Conservation (phyloP, 2,329 filamentous ascomycete genomes). For the Trichoderma cornu-damae region DNA sequence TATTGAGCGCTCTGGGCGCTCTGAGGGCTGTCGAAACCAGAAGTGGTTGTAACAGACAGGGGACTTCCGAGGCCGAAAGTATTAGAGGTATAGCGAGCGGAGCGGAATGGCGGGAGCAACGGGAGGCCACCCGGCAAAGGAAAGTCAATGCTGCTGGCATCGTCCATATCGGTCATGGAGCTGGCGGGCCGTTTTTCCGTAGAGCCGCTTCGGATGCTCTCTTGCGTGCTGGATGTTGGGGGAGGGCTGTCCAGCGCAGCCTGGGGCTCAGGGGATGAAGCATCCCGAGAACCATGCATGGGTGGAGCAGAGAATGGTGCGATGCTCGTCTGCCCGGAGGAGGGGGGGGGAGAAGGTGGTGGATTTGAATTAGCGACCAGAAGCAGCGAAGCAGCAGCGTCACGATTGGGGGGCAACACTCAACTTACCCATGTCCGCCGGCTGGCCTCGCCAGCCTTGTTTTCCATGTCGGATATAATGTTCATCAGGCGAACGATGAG, state of each 20-base stretch:
- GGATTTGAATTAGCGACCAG: not conserved
- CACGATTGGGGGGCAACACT: not conserved
- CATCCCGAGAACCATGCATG: not conserved
- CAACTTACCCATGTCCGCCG: slow-evolving; percentile 66
- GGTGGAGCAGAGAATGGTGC: slow-evolving; percentile 22
- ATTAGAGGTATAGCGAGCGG: not conserved
- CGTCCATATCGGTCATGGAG: slow-evolving; percentile 16
- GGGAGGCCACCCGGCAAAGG: slow-evolving; percentile 24
- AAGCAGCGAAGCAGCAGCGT: not conserved
- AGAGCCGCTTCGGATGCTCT: slow-evolving; percentile 21
- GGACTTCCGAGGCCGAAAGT: not conserved
- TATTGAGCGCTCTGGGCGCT: not conserved
- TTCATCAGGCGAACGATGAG: slow-evolving; percentile 67
- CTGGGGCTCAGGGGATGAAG: slow-evolving; percentile 11
- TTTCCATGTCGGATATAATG: slow-evolving; percentile 81
- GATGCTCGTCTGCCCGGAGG: slow-evolving; percentile 26
- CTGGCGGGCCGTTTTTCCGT: slow-evolving; percentile 16
- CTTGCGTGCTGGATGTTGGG: slow-evolving; percentile 13
- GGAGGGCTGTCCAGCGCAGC: not conserved
- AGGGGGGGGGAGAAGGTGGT: too few species aligned
- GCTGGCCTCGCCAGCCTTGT: slow-evolving; percentile 76
- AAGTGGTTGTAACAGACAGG: not conserved
- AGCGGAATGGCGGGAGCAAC: slow-evolving; percentile 21
- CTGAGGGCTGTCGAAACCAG: not conserved
- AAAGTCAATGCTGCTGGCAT: slow-evolving; percentile 23